phyloP scores from a whole-genome alignment of 345 rosid genomes.

The Eucalyptus marginata region DNA sequence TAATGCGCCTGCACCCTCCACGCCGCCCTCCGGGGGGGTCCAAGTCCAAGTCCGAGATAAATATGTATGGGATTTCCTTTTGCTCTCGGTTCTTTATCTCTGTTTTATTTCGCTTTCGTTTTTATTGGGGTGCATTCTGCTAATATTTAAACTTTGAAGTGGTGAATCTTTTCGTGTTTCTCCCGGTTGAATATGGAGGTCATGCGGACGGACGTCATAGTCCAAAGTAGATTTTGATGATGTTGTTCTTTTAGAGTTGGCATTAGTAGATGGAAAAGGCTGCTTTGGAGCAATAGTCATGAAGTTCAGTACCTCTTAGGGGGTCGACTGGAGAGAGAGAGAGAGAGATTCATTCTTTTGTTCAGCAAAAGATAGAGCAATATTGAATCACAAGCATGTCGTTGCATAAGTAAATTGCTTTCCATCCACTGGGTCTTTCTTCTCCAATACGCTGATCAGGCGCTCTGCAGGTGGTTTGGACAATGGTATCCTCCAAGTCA shows the following conservation, averaged over 20 bases:
- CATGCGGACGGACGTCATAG: neutral
- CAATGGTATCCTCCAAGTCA: constrained; percentile 1
- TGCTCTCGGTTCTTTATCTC: neutral
- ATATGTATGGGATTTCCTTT: neutral
- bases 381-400: neutral
- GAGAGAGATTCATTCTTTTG: neutral
- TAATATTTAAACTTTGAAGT: neutral
- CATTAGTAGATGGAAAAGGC: neutral
- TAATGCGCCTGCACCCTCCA: neutral
- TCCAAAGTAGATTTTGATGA: neutral
- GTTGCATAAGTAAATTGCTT: neutral
- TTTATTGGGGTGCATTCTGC: neutral
- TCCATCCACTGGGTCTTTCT: neutral
- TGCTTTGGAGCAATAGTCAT: neutral
- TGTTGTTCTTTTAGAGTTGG: neutral
- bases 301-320: neutral
- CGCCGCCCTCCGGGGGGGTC: neutral
- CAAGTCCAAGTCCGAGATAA: neutral
- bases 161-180: neutral
- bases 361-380: neutral
- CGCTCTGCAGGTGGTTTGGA: constrained; percentile 1
- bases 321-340: neutral
- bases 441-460: neutral
- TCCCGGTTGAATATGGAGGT: neutral
- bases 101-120: neutral